A percentile compares a stretch with the other conserved stretches of the same genome.
phyloP scores from a whole-genome alignment of 208 protist species.

The Zelonia costaricensis region DNA sequence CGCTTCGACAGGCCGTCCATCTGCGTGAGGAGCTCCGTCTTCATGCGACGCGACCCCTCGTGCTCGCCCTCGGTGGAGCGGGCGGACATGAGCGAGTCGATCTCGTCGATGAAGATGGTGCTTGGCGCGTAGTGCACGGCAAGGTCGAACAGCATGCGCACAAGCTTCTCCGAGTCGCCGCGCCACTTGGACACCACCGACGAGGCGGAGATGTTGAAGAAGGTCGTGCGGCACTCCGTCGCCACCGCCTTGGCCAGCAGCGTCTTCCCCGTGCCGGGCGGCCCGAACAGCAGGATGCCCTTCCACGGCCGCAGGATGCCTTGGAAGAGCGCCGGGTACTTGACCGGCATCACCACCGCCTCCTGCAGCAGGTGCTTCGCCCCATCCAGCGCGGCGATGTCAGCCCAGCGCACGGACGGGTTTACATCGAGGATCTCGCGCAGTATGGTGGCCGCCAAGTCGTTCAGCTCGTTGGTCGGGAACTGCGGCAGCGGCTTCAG shows the following conservation, averaged over 20 bases:
- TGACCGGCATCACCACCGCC: slow-evolving; percentile 91
- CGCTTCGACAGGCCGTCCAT: slow-evolving; percentile 92
- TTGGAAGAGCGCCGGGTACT: slow-evolving; percentile 90
- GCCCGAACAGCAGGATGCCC: slow-evolving; percentile 96
- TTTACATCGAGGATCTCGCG: slow-evolving; percentile 90
- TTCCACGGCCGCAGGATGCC: slow-evolving; percentile 96
- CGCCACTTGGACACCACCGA: slow-evolving; percentile 98
- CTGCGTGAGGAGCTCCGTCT: slow-evolving; percentile 94
- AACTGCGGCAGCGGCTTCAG: slow-evolving; percentile 84
- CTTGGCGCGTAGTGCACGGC: slow-evolving; percentile 92
- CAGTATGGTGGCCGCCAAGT: slow-evolving; percentile 78
- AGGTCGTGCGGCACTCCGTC: slow-evolving; percentile 97
- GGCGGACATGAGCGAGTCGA: slow-evolving; percentile 97
- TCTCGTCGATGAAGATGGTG: slow-evolving; percentile 99
- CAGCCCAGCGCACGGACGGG: slow-evolving; percentile 84
- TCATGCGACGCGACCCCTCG: slow-evolving; percentile 92
- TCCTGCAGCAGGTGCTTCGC: slow-evolving; percentile 95
- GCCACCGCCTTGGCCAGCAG: slow-evolving; percentile 97
- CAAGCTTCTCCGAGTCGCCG: slow-evolving; percentile 98
- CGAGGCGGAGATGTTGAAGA: slow-evolving; percentile 98
- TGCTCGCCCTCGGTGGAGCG: slow-evolving; percentile 95
- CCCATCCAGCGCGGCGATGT: slow-evolving; percentile 92
- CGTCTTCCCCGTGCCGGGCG: slow-evolving; percentile 98
- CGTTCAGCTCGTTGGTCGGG: slow-evolving; percentile 68
- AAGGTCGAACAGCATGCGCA: slow-evolving; percentile 95